These are phyloP conservation scores for Oryza punctata DNA, from an alignment of 176 grass and related monocot species.

Conservation along the genomic window DNA sequence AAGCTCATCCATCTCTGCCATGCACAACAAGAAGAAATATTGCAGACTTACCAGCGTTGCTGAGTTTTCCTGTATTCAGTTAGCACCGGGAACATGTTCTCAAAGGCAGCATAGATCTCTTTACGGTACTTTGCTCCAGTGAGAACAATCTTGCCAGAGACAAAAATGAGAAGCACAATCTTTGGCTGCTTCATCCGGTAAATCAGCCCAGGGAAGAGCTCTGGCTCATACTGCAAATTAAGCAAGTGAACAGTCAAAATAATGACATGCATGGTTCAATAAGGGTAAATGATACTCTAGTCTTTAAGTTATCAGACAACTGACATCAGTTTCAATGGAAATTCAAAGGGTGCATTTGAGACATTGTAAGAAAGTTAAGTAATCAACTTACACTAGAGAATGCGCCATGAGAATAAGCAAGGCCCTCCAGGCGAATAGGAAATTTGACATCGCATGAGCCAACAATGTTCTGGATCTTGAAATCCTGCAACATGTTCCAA, in stretches of 20 bases:
- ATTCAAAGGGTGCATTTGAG: neutral
- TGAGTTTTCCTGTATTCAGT: conserved; percentile 58
- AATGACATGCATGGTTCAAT: neutral
- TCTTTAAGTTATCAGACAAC: neutral
- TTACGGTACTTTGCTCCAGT: conserved; percentile 65
- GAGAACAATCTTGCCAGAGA: conserved; percentile 70
- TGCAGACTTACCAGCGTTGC: conserved; percentile 43
- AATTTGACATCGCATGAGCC: conserved; percentile 88
- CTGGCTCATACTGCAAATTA: conserved; percentile 62
- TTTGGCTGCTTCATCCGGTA: conserved; percentile 75
- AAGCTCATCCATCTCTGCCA: neutral
- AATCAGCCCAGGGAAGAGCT: conserved; percentile 74
- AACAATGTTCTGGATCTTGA: conserved; percentile 93
- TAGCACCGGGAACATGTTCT: conserved; percentile 75
- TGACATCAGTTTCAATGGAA: too few relatives aligned
- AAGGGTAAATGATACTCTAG: neutral
- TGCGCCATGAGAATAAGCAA: conserved; percentile 68
- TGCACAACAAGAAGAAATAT: neutral
- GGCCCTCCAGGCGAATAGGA: conserved; percentile 73
- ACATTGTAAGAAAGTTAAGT: conserved; percentile 12
- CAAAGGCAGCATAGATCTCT: conserved; percentile 61
- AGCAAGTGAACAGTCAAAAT: conserved; percentile 1
- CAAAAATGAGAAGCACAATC: conserved; percentile 71
- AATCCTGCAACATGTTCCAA: conserved; percentile 51
- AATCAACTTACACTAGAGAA: conserved; percentile 74